These are phyloP conservation scores for Gillenia trifoliata DNA, from an alignment of 306 rosid genomes.

Conservation along the genomic window DNA sequence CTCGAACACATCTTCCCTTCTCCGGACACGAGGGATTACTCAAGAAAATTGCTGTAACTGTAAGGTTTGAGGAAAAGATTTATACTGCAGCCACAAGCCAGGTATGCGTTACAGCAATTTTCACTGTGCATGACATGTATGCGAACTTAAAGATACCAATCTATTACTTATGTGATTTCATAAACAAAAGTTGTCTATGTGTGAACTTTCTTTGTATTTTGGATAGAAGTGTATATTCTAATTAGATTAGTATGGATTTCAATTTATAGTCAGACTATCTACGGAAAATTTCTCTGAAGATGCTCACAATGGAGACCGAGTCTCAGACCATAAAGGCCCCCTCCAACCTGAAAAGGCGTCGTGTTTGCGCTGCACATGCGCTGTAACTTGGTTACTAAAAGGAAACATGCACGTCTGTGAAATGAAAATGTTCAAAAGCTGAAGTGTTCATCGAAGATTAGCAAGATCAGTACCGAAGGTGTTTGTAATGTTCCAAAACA, in stretches of 20 bases:
- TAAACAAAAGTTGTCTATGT: background rate
- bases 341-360: background rate
- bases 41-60: conserved; percentile 57
- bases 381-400: too few relatives aligned
- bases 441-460: too few relatives aligned
- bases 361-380: background rate
- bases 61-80: conserved; percentile 81
- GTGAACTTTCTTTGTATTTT: background rate
- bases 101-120: conserved; percentile 44
- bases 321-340: conserved; percentile 27
- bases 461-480: too few relatives aligned
- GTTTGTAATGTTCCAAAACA: too few relatives aligned
- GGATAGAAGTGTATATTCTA: background rate
- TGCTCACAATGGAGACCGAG: conserved; percentile 55
- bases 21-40: conserved; percentile 63
- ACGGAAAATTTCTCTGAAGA: conserved; percentile 25
- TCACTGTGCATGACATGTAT: background rate
- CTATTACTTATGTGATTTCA: background rate
- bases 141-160: background rate
- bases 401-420: too few relatives aligned
- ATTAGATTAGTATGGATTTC: background rate
- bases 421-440: too few relatives aligned
- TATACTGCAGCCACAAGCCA: conserved; percentile 53
- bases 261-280: conserved; percentile 32
- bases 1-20: conserved; percentile 61